phyloP scores from a whole-genome alignment of 495 filamentous ascomycete genomes.

The Apiosordaria backusii region DNA sequence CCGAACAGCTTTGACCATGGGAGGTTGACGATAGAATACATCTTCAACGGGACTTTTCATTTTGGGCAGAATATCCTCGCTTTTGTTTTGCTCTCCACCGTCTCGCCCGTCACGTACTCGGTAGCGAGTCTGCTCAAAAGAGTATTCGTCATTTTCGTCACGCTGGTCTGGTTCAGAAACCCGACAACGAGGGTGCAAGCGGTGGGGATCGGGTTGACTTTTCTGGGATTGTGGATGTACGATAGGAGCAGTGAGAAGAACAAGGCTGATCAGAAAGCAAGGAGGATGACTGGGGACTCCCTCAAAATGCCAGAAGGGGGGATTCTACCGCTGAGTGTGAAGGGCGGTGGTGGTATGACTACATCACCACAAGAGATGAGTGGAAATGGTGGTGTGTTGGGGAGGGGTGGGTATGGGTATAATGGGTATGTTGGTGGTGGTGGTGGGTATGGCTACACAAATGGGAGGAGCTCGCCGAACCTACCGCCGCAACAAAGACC shows the following conservation, averaged over 20 bases:
- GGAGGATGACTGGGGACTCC: slow-evolving; percentile 44
- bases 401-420: slow-evolving; percentile 29
- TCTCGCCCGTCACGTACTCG: slow-evolving; percentile 94
- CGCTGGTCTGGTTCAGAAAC: slow-evolving; percentile 94
- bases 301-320: slow-evolving; percentile 49
- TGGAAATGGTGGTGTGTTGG: neutral
- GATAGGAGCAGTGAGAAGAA: slow-evolving; percentile 85
- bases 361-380: slow-evolving; percentile 23
- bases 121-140: slow-evolving; percentile 94
- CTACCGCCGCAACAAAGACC: neutral
- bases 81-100: slow-evolving; percentile 84
- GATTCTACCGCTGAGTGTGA: slow-evolving; percentile 25
- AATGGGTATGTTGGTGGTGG: slow-evolving; percentile 21
- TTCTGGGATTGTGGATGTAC: slow-evolving; percentile 91
- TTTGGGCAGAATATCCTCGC: slow-evolving; percentile 96
- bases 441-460: neutral
- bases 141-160: slow-evolving; percentile 92
- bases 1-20: slow-evolving; percentile 75
- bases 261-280: slow-evolving; percentile 71
- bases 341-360: slow-evolving; percentile 5
- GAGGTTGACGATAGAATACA: slow-evolving; percentile 71
- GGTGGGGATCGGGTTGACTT: slow-evolving; percentile 81
- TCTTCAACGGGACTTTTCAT: slow-evolving; percentile 97
- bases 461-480: neutral
- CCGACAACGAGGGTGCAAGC: slow-evolving; percentile 78